Conservation (phyloP, 106 monocot species). For the Apostasia ramifera region DNA sequence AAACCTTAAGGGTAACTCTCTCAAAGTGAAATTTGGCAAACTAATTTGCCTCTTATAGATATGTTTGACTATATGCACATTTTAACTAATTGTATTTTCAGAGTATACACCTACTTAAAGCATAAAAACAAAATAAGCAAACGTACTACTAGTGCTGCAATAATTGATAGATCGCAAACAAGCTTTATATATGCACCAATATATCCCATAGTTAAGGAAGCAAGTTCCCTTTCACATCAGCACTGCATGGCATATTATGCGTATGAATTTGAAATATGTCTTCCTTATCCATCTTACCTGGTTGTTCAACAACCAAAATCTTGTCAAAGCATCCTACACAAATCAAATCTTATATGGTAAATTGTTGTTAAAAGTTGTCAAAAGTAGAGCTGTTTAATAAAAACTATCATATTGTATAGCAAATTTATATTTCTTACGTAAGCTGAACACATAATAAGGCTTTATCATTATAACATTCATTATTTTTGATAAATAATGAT, state of each 20-base stretch:
- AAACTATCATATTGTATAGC: no score
- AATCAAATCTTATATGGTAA: background rate
- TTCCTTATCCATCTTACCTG: slow-evolving; percentile 58
- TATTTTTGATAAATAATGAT: no score
- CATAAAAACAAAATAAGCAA: background rate
- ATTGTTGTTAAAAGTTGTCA: no score
- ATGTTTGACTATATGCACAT: no score
- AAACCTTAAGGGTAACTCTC: no score
- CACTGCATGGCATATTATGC: slow-evolving; percentile 42
- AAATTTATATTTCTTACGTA: no score
- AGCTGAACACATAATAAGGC: no score
- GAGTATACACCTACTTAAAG: background rate
- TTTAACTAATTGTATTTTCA: no score
- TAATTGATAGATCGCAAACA: slow-evolving; percentile 62
- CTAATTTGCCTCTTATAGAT: no score
- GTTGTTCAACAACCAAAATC: slow-evolving; percentile 76
- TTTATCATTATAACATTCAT: no score
- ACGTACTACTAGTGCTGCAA: slow-evolving; percentile 64
- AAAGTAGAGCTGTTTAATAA: no score
- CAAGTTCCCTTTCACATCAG: slow-evolving; percentile 67
- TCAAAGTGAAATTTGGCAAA: no score
- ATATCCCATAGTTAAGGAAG: slow-evolving; percentile 70
- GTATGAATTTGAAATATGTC: slow-evolving; percentile 78
- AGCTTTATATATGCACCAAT: slow-evolving; percentile 95
- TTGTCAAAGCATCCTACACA: slow-evolving; percentile 83